Evolutionary conservation across 2,329 filamentous ascomycete genomes (phyloP).

Genomic region (Bipolaris zeicola): DNA sequence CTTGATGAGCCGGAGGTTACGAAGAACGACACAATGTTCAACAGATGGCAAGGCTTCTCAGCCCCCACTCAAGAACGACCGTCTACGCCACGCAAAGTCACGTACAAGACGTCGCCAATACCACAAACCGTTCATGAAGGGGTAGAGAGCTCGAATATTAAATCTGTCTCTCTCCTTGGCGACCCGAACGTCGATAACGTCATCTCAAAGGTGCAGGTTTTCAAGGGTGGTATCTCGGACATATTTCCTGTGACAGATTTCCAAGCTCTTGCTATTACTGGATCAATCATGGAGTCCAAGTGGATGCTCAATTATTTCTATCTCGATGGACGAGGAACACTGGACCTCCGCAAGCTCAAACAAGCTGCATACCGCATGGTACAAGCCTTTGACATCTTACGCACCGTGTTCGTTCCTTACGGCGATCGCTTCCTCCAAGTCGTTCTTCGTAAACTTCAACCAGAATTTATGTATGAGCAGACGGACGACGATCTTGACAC

Average conservation of each 20-base stretch:
- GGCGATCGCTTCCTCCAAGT: slow-evolving; percentile 44
- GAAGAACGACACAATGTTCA: slow-evolving; percentile 28
- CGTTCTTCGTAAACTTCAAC: slow-evolving; percentile 38
- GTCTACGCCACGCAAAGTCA: slow-evolving; percentile 18
- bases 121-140: slow-evolving; percentile 38
- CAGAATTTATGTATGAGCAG: slow-evolving; percentile 40
- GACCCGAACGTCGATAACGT: slow-evolving; percentile 44
- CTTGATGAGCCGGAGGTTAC: slow-evolving; percentile 13
- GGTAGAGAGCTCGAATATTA: slow-evolving; percentile 20
- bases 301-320: slow-evolving; percentile 48
- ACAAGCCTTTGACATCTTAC: slow-evolving; percentile 42
- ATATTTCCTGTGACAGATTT: slow-evolving; percentile 44
- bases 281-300: slow-evolving; percentile 40
- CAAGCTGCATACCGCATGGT: slow-evolving; percentile 40
- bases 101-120: slow-evolving; percentile 23
- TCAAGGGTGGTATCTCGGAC: slow-evolving; percentile 44
- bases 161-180: slow-evolving; percentile 40
- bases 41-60: slow-evolving; percentile 35
- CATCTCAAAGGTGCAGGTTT: slow-evolving; percentile 44
- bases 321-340: slow-evolving; percentile 36
- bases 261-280: slow-evolving; percentile 43
- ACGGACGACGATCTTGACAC: slow-evolving; percentile 38
- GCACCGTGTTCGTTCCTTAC: slow-evolving; percentile 44
- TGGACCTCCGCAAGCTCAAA: slow-evolving; percentile 41
- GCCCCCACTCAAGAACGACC: slow-evolving; percentile 9